Conservation (phyloP, 495 filamentous ascomycete genomes). For the Aspergillus indologenus region DNA sequence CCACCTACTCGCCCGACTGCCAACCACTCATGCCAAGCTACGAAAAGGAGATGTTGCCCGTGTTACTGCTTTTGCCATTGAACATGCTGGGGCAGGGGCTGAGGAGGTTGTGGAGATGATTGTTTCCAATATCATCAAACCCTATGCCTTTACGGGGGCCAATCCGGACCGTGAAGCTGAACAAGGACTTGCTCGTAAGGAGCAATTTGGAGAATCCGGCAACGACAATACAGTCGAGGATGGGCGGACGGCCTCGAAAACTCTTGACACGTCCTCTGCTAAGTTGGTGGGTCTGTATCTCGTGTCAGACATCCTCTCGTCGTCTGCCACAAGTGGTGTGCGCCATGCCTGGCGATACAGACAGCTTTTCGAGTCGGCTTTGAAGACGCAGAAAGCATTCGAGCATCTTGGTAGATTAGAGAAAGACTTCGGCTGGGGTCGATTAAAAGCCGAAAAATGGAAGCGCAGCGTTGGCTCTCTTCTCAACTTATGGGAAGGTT, state of each 20-base stretch:
- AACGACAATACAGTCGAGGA: slow-evolving; percentile 28
- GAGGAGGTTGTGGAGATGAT: slow-evolving; percentile 90
- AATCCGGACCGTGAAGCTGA: slow-evolving; percentile 53
- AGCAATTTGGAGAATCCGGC: slow-evolving; percentile 35
- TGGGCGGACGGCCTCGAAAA: slow-evolving; percentile 28
- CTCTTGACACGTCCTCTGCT: slow-evolving; percentile 65
- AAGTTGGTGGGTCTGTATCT: slow-evolving; percentile 82
- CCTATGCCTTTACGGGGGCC: slow-evolving; percentile 60
- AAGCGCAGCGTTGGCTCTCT: slow-evolving; percentile 73
- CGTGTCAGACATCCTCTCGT: slow-evolving; percentile 84
- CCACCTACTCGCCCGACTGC: slow-evolving; percentile 75
- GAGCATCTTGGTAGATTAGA: slow-evolving; percentile 77
- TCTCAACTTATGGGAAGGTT: slow-evolving; percentile 80
- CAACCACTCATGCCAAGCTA: slow-evolving; percentile 69
- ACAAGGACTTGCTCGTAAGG: slow-evolving; percentile 30
- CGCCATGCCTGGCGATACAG: slow-evolving; percentile 90
- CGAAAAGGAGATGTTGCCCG: slow-evolving; percentile 84
- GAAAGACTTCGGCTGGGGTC: slow-evolving; percentile 75
- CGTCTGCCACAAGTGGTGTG: slow-evolving; percentile 77
- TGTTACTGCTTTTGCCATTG: slow-evolving; percentile 85
- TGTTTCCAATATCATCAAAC: slow-evolving; percentile 71
- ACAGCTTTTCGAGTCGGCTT: slow-evolving; percentile 73
- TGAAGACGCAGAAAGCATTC: slow-evolving; percentile 70
- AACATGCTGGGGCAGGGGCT: slow-evolving; percentile 72
- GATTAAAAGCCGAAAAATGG: slow-evolving; percentile 85